Evolutionary conservation across 2,329 filamentous ascomycete species (phyloP), one percentile per base, ranked within the genome.

Genomic region (Grosmannia huntii): DNA sequence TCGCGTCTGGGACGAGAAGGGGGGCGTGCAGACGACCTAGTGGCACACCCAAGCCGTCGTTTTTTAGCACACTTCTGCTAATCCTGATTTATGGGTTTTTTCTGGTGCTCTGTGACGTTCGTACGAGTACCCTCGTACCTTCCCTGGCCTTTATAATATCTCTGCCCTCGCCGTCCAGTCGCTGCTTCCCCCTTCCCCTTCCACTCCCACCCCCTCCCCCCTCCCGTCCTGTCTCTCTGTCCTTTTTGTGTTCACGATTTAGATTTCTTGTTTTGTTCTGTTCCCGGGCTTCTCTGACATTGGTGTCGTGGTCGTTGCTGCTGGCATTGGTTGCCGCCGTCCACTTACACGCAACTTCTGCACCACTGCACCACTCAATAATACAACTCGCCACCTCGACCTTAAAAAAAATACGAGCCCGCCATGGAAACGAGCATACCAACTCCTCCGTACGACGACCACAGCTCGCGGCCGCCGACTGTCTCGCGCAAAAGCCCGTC

Each of bases 401-500:
- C 27, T 21, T 27, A 28, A n/a, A 33, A 33, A 2, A 33, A 33
- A n/a, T n/a, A n/a, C n/a, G 31, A 33, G 5, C 31, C 7, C 27
- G n/a, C 38, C 50, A 81, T 81, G 78, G 76, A 75, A 67, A 73
- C 69, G 63, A 69, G 72, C 60, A 70, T 80, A 64, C 78, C 78
- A 33, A 80, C 78, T 58, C 77, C 78, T 63, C 78, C 79, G 16
- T 73, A 74, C 57, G 79, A 78, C 69, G 76, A 76, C 6, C 65
- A 68, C 23, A 57, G 19, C 10, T 27, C 33, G 16, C 54, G 57
- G 19, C 25, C 53, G 28, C 56, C 51, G 10, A 33, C 58, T 2
- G 59, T 66, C 23, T 66, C 67, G 31, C 72, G 70, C 64, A 76
- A 73, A 62, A 69, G 66, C 62, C 69, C 73, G 46, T 65, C 68